Base-by-base conservation (phyloP, 345 rosid species). In the Moricandia arvensis region DNA sequence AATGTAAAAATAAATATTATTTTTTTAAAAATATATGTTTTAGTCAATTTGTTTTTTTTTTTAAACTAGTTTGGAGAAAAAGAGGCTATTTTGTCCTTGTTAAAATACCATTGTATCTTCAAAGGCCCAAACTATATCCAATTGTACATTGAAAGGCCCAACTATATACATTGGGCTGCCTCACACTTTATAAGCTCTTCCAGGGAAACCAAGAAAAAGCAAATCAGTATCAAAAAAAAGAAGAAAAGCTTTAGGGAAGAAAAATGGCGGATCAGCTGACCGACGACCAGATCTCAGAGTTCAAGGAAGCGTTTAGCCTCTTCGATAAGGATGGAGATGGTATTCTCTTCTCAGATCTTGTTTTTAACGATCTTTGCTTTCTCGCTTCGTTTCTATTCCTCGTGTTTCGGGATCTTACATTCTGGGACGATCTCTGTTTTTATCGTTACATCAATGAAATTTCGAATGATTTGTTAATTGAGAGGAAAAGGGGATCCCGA, bases 251-350 rank as follows among this genome's bases (percentile, higher is more conserved):
- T 0, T 6, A 4, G 49, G 74, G 38, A 4, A 47, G 30, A 59
- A 66, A 47, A 76, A 82, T 84, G 87, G 85, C 87, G 66, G 85
- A 84, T 80, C 87, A 84, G 75, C 83, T 82, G 67, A 84, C 83
- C 61, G 85, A 84, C 61, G 85, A 80, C 63, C 85, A 82, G 85
- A 82, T 84, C 87, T 84, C 79, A 12, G 82, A 80, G 68, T 80
- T 80, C 76, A 80, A 80, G 79, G 82, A 80, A 64, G 82, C 82
- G 1, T 80, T 80, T 24, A 73, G 66, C 57, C 76, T 81, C 27
- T 85, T 83, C 80, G 86, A 81, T 38, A 83, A 85, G 79, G 88
- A 85, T 61, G 88, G 88, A 73, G 88, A 85, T 70, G 88, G 88
- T 85, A 47, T 13, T 6, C 6, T 1, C 34, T 4, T 57, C 80